These are phyloP conservation scores for Eucalyptus grandis DNA, from an alignment of 345 rosid species.

Conservation along the genomic window DNA sequence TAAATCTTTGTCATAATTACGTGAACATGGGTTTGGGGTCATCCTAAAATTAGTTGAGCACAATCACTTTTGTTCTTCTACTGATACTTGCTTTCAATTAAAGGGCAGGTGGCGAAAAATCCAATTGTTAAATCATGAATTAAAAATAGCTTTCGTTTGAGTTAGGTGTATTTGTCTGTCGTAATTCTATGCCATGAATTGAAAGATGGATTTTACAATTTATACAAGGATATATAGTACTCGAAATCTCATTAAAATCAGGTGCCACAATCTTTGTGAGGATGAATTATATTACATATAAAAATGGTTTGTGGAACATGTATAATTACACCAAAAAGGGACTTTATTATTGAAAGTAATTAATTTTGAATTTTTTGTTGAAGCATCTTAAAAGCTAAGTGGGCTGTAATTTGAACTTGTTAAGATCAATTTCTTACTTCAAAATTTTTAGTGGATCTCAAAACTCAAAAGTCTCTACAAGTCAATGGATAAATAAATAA, in stretches of 20 bases:
- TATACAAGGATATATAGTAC: no score
- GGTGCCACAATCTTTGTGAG: accelerated
- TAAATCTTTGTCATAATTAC: neutral
- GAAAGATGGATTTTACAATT: neutral
- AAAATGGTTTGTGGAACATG: accelerated
- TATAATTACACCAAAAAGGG: neutral
- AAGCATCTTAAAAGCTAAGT: neutral
- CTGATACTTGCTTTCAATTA: neutral
- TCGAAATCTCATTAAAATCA: neutral
- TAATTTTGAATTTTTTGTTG: neutral
- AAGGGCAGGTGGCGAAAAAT: accelerated
- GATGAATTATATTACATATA: neutral
- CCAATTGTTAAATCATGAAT: neutral
- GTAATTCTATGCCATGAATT: neutral
- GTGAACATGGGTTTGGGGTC: neutral
- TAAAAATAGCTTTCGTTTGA: neutral
- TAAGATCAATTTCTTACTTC: neutral
- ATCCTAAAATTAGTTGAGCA: neutral
- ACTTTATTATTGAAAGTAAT: neutral
- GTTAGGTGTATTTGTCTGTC: neutral
- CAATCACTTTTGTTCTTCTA: accelerated
- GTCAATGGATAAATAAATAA: neutral
- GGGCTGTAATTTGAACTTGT: neutral
- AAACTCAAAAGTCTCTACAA: neutral
- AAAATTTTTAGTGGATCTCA: neutral